Evolutionary conservation across 208 protist species (phyloP).

Genomic region (Blastocrithidia nonstop): DNA sequence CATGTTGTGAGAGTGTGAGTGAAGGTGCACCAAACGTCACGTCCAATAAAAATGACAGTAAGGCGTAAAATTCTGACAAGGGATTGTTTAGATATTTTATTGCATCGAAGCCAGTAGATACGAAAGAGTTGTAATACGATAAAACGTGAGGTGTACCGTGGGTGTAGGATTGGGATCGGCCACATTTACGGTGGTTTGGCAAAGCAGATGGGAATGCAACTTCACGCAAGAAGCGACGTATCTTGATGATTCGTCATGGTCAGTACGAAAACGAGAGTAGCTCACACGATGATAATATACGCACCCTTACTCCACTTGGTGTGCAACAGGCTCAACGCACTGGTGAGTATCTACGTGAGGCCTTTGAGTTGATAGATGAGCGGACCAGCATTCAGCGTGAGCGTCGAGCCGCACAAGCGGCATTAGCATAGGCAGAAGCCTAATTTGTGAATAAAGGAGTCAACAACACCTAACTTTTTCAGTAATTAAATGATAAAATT

Average conservation of each 20-base stretch:
- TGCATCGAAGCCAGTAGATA: too few relatives aligned
- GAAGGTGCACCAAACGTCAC: too few relatives aligned
- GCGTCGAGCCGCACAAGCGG: neutral
- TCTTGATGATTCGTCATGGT: constrained; percentile 73
- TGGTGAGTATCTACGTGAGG: constrained; percentile 27
- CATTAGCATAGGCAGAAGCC: neutral
- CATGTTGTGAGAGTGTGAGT: too few relatives aligned
- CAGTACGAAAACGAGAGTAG: constrained; percentile 47
- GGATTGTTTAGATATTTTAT: too few relatives aligned
- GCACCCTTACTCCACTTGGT: constrained; percentile 32
- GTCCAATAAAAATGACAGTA: too few relatives aligned
- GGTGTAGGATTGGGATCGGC: constrained; percentile 53
- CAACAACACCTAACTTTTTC: neutral
- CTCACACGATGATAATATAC: constrained; percentile 15
- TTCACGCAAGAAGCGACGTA: constrained; percentile 17
- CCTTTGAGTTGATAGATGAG: constrained; percentile 9
- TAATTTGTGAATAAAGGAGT: neutral
- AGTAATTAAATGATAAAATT: constrained; percentile 4
- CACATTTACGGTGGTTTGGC: constrained; percentile 6
- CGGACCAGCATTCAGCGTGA: constrained; percentile 1
- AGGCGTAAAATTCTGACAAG: too few relatives aligned
- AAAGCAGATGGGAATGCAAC: constrained; percentile 5
- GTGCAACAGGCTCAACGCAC: constrained; percentile 38
- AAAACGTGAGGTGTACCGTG: constrained; percentile 46
- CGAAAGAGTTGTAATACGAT: constrained; percentile 21